Base-by-base conservation (phyloP, 371 early-diverging fungal species). In the Mucor racemosus region DNA sequence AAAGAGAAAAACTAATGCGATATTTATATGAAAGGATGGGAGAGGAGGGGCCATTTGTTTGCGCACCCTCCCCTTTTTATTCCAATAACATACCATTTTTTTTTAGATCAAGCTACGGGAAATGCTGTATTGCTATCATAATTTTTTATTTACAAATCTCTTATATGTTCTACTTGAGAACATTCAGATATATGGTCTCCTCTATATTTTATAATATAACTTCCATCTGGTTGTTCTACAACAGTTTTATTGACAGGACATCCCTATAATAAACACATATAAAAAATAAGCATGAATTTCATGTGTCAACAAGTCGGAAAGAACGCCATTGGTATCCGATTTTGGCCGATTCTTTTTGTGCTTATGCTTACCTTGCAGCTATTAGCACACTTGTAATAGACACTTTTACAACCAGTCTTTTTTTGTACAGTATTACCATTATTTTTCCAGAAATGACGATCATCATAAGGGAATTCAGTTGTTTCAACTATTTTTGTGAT, bases 201-300 rank as follows among this genome's bases (percentile, higher is more conserved):
- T 55, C 85, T 74, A 68, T 83, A 83, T 65, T 85, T 85, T 41
- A 83, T 83, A 41, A 79, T 59, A 62, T 73, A 85, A 15, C 74
- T 79, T 15, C 83, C 80, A 64, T 71, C 72, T 56, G 76, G 74
- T 58, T 77, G 78, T 53, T 80, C 80, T 10, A 82, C 78, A 15
- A 85, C 84, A 1, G 85, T 85, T 62, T 83, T 85, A 67, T 84
- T 84, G 26, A 82, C 85, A 38, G 68, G 64, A 50, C 74, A 74
- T n/a, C 71, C 74, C 71, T 73, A 69, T 19, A 66, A 55, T 26
- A 21, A 56, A 14, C 56, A 55, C 31, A 40, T 65, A 26, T 26
- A 57, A 62, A 61, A 46, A 39, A 19, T 36, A 61, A 59, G 65
- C 58, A 69, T 61, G 65, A 62, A 53, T 58, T 62, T 62, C 54